phyloP scores from a whole-genome alignment of 2,329 filamentous ascomycete genomes.

The Pestalotiopsis sp. region DNA sequence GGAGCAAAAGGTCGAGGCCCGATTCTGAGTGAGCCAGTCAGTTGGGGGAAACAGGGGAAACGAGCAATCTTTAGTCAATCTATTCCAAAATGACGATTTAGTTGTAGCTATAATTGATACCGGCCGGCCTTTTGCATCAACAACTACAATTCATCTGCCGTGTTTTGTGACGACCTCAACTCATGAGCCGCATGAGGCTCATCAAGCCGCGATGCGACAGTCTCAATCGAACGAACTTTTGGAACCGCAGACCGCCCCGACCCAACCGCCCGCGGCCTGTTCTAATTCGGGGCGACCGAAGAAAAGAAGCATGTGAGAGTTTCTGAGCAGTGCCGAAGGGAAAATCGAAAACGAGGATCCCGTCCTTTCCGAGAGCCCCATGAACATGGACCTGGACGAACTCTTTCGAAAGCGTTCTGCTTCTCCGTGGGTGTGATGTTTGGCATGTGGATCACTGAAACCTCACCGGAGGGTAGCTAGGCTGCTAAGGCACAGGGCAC shows the following conservation, averaged over 20 bases:
- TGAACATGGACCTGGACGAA: background rate
- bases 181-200: conserved; percentile 2
- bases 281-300: background rate
- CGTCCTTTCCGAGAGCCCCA: background rate
- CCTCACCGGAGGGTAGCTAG: background rate
- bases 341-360: background rate
- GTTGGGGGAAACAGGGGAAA: too few relatives aligned
- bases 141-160: background rate
- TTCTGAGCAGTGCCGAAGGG: background rate
- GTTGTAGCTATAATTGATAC: background rate
- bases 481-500: background rate
- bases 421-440: background rate
- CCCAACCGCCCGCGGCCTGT: background rate
- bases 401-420: background rate
- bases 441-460: conserved; percentile 3
- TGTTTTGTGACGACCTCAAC: background rate
- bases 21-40: conserved; percentile 50
- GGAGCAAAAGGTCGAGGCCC: conserved; percentile 71
- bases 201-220: background rate
- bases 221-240: background rate
- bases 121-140: background rate
- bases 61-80: too few relatives aligned
- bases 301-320: background rate
- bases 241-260: too few relatives aligned
- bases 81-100: background rate